phyloP scores from a whole-genome alignment of 225 moss, liverwort and hornwort genomes.

The Pleurozium schreberi region DNA sequence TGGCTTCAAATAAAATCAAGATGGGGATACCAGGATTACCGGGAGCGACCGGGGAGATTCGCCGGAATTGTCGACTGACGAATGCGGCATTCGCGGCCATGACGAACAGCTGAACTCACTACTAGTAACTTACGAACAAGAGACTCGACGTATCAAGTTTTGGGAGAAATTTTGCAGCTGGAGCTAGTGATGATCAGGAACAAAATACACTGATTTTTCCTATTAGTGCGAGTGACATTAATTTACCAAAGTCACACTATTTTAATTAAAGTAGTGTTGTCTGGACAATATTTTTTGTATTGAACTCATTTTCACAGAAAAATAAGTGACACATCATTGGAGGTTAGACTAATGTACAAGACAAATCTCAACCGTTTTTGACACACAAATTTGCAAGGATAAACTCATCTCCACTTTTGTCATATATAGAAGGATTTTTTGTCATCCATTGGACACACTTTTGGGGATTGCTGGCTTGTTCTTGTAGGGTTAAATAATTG shows the following conservation, averaged over 20 bases:
- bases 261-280: background rate
- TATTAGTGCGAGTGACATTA: background rate
- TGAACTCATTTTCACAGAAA: background rate
- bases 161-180: background rate
- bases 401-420: background rate
- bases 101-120: background rate
- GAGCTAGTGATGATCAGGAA: background rate
- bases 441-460: too few species aligned
- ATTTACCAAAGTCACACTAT: background rate
- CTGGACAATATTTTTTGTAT: background rate
- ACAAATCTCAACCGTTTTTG: background rate
- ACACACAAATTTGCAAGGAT: background rate
- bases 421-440: background rate
- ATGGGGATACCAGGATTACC: background rate
- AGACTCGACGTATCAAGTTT: background rate
- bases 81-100: constrained; percentile 10
- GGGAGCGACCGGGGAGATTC: constrained; percentile 15
- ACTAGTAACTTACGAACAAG: too few species aligned
- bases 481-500: background rate
- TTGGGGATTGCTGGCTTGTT: fast-evolving
- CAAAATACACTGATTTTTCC: background rate
- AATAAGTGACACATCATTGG: too few species aligned
- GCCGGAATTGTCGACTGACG: constrained; percentile 21
- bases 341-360: background rate
- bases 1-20: constrained; percentile 37